Evolutionary conservation across 1,284 basidiomycete species (phyloP).

Genomic region (Cystobasidium sp.): DNA sequence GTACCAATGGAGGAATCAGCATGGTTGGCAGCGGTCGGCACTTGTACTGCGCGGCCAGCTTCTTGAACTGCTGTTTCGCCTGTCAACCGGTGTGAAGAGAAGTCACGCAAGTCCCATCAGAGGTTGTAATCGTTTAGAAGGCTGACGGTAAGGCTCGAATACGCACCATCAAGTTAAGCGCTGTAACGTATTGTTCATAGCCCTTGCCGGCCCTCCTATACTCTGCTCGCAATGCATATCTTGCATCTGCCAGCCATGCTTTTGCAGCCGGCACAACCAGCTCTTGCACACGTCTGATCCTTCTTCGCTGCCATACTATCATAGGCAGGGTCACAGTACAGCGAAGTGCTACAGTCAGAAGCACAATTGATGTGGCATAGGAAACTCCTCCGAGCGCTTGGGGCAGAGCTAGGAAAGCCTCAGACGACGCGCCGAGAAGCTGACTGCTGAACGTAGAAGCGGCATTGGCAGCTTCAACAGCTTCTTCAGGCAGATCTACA

Average conservation of each 20-base stretch:
- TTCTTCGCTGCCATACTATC: slow-evolving; percentile 75
- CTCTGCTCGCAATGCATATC: slow-evolving; percentile 60
- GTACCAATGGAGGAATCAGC: slow-evolving; percentile 66
- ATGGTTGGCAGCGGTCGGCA: slow-evolving; percentile 68
- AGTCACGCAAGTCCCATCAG: not conserved
- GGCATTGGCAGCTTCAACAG: not conserved
- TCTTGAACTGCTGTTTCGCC: slow-evolving; percentile 65
- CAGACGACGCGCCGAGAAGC: slow-evolving; percentile 38
- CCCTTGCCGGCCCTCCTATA: slow-evolving; percentile 64
- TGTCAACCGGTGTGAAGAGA: slow-evolving; percentile 52
- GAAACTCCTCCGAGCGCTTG: slow-evolving; percentile 49
- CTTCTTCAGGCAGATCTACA: not conserved
- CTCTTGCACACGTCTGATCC: slow-evolving; percentile 69
- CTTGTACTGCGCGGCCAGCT: slow-evolving; percentile 65
- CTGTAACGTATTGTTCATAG: slow-evolving; percentile 61
- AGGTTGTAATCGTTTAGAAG: not conserved
- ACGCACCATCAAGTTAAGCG: slow-evolving; percentile 57
- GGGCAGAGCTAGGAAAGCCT: slow-evolving; percentile 49
- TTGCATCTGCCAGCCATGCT: slow-evolving; percentile 61
- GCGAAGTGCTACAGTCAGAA: slow-evolving; percentile 71
- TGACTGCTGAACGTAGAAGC: not conserved
- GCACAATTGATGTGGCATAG: slow-evolving; percentile 76
- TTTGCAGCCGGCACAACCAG: slow-evolving; percentile 70
- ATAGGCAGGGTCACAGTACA: slow-evolving; percentile 71
- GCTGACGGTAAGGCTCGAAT: no score